phyloP scores from a whole-genome alignment of 345 rosid genomes.

The Syzygium aqueum region DNA sequence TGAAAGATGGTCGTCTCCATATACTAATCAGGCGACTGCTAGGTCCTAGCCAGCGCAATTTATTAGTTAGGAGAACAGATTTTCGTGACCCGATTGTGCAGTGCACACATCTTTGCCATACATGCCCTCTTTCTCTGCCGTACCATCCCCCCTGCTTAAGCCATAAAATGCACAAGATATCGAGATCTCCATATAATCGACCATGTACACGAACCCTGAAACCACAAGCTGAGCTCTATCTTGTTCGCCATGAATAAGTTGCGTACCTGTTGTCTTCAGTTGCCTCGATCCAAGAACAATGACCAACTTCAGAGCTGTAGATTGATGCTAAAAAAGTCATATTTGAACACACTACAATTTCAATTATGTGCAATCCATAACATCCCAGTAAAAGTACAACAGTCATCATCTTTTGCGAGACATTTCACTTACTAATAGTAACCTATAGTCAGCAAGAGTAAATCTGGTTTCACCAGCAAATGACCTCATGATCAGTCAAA shows the following conservation, averaged over 20 bases:
- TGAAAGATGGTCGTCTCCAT: neutral
- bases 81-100: neutral
- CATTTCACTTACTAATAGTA: neutral
- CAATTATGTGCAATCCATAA: neutral
- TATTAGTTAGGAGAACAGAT: neutral
- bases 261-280: neutral
- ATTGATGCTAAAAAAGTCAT: neutral
- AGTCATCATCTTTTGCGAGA: neutral
- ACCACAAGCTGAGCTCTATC: neutral
- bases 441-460: neutral
- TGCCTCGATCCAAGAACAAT: neutral
- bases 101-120: neutral
- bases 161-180: neutral
- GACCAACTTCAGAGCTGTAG: neutral
- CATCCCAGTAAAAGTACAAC: neutral
- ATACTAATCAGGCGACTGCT: neutral
- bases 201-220: neutral
- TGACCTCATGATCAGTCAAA: neutral
- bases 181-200: neutral
- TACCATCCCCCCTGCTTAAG: neutral
- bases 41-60: neutral
- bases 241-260: neutral
- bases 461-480: neutral
- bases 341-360: neutral
- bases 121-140: neutral